A percentile compares a stretch with the other conserved stretches of the same genome.
Conservation (phyloP, 495 filamentous ascomycete genomes). For the Daldinia vernicosa region DNA sequence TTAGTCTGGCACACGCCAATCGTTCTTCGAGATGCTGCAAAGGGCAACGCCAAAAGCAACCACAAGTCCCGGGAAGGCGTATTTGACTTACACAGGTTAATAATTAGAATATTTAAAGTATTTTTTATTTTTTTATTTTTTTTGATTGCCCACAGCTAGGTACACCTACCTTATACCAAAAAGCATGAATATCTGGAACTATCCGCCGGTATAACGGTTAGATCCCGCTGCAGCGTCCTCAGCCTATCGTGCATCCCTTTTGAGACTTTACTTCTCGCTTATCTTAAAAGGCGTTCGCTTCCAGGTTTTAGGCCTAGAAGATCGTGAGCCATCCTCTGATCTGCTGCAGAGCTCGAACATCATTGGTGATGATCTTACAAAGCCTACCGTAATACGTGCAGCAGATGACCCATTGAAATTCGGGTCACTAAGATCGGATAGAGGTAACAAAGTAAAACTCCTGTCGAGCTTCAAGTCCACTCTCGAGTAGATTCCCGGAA, state of each 20-base stretch:
- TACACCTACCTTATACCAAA: not conserved
- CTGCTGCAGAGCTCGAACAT: not conserved
- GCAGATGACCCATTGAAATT: not conserved
- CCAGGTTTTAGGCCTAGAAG: slow-evolving; percentile 5
- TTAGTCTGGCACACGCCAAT: slow-evolving; percentile 38
- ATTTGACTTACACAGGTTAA: not conserved
- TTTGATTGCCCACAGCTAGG: not conserved
- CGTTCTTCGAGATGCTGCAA: not conserved
- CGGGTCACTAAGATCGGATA: not conserved
- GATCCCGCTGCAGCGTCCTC: slow-evolving; percentile 4
- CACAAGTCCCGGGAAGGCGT: slow-evolving; percentile 6
- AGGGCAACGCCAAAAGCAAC: slow-evolving; percentile 22
- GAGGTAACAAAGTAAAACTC: slow-evolving; percentile 2
- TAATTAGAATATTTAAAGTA: slow-evolving; percentile 1
- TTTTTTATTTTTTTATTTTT: slow-evolving; percentile 2
- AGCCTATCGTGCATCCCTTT: slow-evolving; percentile 4
- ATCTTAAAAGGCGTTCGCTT: slow-evolving; percentile 37
- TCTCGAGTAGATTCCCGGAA: not conserved
- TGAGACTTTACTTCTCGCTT: slow-evolving; percentile 24
- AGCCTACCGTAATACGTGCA: not conserved
- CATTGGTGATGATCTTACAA: slow-evolving; percentile 4
- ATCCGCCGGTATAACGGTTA: slow-evolving; percentile 17
- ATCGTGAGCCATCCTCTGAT: not conserved
- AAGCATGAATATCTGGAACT: slow-evolving; percentile 16
- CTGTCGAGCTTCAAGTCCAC: not conserved